phyloP scores from a whole-genome alignment of 2,329 filamentous ascomycete genomes.

The Exophiala sp. region DNA sequence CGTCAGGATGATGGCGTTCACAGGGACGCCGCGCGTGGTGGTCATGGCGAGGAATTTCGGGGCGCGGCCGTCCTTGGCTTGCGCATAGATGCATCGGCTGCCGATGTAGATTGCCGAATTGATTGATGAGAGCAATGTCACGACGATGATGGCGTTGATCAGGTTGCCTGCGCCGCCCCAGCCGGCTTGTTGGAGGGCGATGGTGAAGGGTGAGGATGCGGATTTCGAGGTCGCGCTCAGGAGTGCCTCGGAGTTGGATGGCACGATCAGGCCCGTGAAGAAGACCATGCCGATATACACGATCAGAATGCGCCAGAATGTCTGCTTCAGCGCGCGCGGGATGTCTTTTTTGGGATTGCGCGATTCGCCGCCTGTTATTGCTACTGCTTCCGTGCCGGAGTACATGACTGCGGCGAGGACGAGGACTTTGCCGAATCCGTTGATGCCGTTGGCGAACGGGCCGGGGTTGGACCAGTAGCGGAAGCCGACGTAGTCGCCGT shows the following conservation, averaged over 20 bases:
- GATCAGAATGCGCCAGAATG: constrained; percentile 51
- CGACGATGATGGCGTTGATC: constrained; percentile 71
- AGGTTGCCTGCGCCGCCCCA: constrained; percentile 58
- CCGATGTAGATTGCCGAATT: constrained; percentile 59
- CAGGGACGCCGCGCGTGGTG: constrained; percentile 51
- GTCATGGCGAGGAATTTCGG: constrained; percentile 49
- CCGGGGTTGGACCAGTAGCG: constrained; percentile 65
- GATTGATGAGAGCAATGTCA: constrained; percentile 62
- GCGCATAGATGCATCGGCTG: constrained; percentile 47
- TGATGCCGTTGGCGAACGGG: constrained; percentile 34
- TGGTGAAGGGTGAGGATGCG: constrained; percentile 46
- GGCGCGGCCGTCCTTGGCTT: constrained; percentile 47
- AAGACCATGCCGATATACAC: constrained; percentile 47
- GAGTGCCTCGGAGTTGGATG: constrained; percentile 31
- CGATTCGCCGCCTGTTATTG: constrained; percentile 53
- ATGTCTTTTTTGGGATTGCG: constrained; percentile 49
- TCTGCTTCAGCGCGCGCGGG: constrained; percentile 45
- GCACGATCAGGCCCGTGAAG: constrained; percentile 50
- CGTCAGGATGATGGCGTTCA: constrained; percentile 52
- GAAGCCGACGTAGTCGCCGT: constrained; percentile 54
- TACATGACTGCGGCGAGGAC: constrained; percentile 37
- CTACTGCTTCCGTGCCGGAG: constrained; percentile 45
- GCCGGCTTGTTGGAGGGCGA: constrained; percentile 40
- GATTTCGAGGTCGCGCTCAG: constrained; percentile 32
- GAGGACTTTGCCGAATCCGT: constrained; percentile 36